phyloP scores from a whole-genome alignment of 352 stramenopile species.

The Globisporangium uncinulatum region DNA sequence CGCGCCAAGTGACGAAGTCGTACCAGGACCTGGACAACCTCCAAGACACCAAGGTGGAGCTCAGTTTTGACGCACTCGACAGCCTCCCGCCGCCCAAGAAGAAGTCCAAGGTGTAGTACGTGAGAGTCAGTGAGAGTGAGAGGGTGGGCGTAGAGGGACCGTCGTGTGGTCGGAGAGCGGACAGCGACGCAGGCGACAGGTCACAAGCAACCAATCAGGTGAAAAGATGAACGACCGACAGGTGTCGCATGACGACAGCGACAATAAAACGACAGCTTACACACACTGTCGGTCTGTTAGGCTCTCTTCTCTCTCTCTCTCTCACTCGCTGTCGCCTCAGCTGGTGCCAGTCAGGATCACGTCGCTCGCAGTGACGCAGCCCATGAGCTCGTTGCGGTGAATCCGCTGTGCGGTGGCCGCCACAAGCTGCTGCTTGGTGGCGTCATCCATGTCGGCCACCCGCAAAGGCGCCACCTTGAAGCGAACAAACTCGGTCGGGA shows the following conservation, averaged over 20 bases:
- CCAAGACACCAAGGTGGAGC: slow-evolving; percentile 76
- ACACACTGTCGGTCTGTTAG: too few species aligned
- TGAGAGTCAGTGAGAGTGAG: neutral
- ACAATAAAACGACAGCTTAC: too few species aligned
- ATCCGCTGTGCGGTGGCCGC: slow-evolving; percentile 14
- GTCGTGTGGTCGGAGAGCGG: too few species aligned
- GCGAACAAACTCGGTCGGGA: slow-evolving; percentile 14
- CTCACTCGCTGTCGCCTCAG: neutral
- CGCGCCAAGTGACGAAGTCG: slow-evolving; percentile 73
- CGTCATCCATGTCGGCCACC: slow-evolving; percentile 15
- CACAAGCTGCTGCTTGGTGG: slow-evolving; percentile 14
- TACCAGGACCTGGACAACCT: slow-evolving; percentile 84
- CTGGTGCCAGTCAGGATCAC: slow-evolving; percentile 2
- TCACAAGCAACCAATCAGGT: too few species aligned
- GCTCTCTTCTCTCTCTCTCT: neutral
- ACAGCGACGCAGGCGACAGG: too few species aligned
- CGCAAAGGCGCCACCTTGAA: slow-evolving; percentile 31
- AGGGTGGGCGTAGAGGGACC: neutral
- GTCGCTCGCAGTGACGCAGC: neutral
- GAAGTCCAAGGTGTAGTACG: slow-evolving; percentile 62
- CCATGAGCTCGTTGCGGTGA: slow-evolving; percentile 6
- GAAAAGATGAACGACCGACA: too few species aligned
- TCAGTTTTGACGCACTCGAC: slow-evolving; percentile 78
- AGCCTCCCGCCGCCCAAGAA: slow-evolving; percentile 82
- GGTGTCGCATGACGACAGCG: too few species aligned